Evolutionary conservation across 1,284 basidiomycete species (phyloP).

Genomic region (Anthracocystis walkeri): DNA sequence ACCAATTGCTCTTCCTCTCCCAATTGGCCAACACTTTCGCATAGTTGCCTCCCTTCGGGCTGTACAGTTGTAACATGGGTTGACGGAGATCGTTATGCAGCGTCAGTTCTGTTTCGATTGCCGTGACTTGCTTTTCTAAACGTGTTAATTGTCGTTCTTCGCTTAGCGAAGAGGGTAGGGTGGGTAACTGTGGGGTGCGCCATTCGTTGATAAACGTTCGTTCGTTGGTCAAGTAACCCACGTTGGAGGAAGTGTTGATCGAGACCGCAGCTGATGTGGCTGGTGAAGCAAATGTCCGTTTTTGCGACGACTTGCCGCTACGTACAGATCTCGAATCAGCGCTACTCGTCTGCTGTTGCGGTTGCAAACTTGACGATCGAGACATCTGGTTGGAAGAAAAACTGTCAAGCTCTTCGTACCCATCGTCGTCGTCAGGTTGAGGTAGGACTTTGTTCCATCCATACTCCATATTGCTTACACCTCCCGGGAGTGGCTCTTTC

Average conservation of each 20-base stretch:
- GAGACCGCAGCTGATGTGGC: constrained; percentile 10
- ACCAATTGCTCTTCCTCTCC: constrained; percentile 88
- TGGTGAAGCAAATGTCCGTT: background rate
- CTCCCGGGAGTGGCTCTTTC: constrained; percentile 91
- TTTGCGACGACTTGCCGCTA: constrained; percentile 40
- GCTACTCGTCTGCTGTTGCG: background rate
- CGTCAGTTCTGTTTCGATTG: constrained; percentile 82
- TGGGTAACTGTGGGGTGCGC: constrained; percentile 87
- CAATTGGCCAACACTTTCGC: constrained; percentile 87
- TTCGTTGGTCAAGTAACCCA: constrained; percentile 71
- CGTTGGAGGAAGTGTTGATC: constrained; percentile 14
- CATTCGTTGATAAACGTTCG: constrained; percentile 89
- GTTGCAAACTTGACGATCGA: background rate
- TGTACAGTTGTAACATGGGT: constrained; percentile 84
- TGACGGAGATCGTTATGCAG: constrained; percentile 84
- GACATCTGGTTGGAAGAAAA: background rate
- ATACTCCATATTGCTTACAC: constrained; percentile 98
- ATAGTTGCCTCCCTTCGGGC: constrained; percentile 79
- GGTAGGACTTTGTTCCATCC: constrained; percentile 85
- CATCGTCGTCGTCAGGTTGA: constrained; percentile 18
- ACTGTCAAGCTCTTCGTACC: constrained; percentile 73
- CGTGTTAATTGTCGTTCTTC: constrained; percentile 80
- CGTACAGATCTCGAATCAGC: constrained; percentile 2
- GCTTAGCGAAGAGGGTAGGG: constrained; percentile 84
- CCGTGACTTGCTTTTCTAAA: constrained; percentile 57